A percentile compares a stretch with the other conserved stretches of the same genome.
Conservation (phyloP, 352 stramenopile species). For the Phytophthora lateralis region DNA sequence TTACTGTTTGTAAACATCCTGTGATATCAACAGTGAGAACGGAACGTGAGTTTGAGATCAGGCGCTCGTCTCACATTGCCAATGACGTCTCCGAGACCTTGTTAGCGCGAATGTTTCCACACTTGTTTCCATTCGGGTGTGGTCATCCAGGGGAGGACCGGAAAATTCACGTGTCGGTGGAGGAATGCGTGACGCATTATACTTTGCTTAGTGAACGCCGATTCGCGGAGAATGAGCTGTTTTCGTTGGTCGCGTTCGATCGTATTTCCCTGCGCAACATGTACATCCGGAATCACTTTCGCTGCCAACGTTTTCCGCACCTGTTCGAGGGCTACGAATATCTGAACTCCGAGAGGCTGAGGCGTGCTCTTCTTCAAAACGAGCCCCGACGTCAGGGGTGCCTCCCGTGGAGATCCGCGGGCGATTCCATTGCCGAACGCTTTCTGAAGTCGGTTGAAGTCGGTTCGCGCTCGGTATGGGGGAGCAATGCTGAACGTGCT, state of each 20-base stretch:
- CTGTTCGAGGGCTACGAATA: conserved; percentile 8
- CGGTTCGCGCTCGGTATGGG: conserved; percentile 1
- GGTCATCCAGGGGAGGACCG: conserved; percentile 11
- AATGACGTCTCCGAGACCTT: conserved; percentile 1
- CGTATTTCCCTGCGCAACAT: conserved; percentile 11
- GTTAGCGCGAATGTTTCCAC: conserved; percentile 6
- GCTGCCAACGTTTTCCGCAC: conserved; percentile 1
- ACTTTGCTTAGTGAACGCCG: conserved; percentile 7
- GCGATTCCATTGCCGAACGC: neutral
- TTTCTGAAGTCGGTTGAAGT: conserved; percentile 9
- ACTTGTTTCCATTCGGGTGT: conserved; percentile 9
- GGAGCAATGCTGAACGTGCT: conserved; percentile 6
- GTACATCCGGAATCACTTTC: conserved; percentile 7
- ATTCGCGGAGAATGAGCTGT: conserved; percentile 25
- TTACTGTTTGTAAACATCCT: neutral
- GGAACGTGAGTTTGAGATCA: conserved; percentile 3
- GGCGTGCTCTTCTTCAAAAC: neutral
- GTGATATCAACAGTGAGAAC: neutral
- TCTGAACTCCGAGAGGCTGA: neutral
- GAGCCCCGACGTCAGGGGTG: neutral
- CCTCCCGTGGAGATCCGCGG: neutral
- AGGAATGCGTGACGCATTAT: conserved; percentile 21
- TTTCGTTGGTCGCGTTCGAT: conserved; percentile 17
- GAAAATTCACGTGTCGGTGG: conserved; percentile 2
- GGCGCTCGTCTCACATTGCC: neutral